Percentiles rank a stretch among this genome's conserved stretches.
These are phyloP conservation scores for Cenococcum geophilum DNA, from an alignment of 495 filamentous ascomycete species.

Conservation along the genomic window DNA sequence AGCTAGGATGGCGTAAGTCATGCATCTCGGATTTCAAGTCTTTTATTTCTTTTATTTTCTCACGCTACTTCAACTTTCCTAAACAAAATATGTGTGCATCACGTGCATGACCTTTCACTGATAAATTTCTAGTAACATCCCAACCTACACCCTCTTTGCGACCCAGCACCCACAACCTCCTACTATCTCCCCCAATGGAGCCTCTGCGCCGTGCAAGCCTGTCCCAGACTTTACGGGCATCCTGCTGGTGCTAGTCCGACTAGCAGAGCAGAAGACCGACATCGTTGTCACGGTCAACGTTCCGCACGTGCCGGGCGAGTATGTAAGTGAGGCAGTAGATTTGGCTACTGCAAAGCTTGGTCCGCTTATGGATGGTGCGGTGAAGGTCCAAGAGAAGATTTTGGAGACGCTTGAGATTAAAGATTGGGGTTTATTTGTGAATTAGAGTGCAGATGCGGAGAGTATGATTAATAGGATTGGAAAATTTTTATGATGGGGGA, in stretches of 20 bases:
- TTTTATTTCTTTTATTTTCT: constrained; percentile 28
- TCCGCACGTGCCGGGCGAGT: constrained; percentile 63
- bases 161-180: constrained; percentile 15
- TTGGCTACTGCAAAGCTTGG: constrained; percentile 50
- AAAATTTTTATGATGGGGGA: no score
- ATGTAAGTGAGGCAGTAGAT: constrained; percentile 59
- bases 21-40: constrained; percentile 35
- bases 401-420: constrained; percentile 65
- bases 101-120: not conserved
- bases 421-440: constrained; percentile 74
- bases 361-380: constrained; percentile 57
- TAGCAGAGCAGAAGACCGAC: constrained; percentile 72
- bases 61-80: constrained; percentile 37
- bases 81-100: not conserved
- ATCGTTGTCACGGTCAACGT: constrained; percentile 87
- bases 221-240: constrained; percentile 51
- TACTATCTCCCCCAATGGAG: constrained; percentile 1
- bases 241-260: constrained; percentile 62
- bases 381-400: constrained; percentile 55
- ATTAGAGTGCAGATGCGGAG: not conserved
- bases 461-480: not conserved
- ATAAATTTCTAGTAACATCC: not conserved
- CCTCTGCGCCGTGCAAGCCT: constrained; percentile 30
- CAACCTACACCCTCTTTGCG: not conserved
- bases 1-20: constrained; percentile 37